phyloP scores from a whole-genome alignment of 2,329 filamentous ascomycete genomes.

The Ascochyta clinopodiicola region DNA sequence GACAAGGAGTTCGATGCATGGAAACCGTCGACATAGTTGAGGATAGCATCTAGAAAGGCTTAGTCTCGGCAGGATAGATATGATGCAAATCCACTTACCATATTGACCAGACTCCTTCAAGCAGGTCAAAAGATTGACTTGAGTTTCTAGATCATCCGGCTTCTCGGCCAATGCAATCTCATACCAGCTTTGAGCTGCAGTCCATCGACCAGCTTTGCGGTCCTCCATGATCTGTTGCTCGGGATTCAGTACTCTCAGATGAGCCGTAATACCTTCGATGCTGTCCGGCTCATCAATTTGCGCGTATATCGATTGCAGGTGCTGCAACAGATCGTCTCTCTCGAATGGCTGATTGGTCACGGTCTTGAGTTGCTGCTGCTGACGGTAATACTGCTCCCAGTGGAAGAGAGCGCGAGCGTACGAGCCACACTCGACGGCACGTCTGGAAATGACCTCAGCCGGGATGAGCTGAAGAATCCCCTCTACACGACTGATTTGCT shows the following conservation, averaged over 20 bases:
- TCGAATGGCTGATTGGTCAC: slow-evolving; percentile 58
- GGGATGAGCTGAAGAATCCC: slow-evolving; percentile 73
- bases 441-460: slow-evolving; percentile 75
- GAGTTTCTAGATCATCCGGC: slow-evolving; percentile 77
- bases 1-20: slow-evolving; percentile 47
- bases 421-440: slow-evolving; percentile 92
- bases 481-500: slow-evolving; percentile 71
- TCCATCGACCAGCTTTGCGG: slow-evolving; percentile 90
- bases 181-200: slow-evolving; percentile 96
- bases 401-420: slow-evolving; percentile 93
- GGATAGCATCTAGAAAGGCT: slow-evolving; percentile 69
- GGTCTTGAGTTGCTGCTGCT: slow-evolving; percentile 52
- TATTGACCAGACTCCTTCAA: slow-evolving; percentile 96
- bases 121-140: slow-evolving; percentile 84
- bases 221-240: slow-evolving; percentile 94
- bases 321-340: slow-evolving; percentile 71
- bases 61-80: slow-evolving; percentile 22
- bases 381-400: slow-evolving; percentile 86
- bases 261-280: slow-evolving; percentile 89
- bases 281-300: slow-evolving; percentile 98
- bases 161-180: slow-evolving; percentile 84
- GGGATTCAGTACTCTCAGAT: slow-evolving; percentile 84
- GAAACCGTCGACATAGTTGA: slow-evolving; percentile 87
- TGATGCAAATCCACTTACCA: slow-evolving; percentile 59
- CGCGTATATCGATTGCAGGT: slow-evolving; percentile 91